These are phyloP conservation scores for Astrothelium macrocarpum DNA, from an alignment of 495 filamentous ascomycete species.

Conservation along the genomic window DNA sequence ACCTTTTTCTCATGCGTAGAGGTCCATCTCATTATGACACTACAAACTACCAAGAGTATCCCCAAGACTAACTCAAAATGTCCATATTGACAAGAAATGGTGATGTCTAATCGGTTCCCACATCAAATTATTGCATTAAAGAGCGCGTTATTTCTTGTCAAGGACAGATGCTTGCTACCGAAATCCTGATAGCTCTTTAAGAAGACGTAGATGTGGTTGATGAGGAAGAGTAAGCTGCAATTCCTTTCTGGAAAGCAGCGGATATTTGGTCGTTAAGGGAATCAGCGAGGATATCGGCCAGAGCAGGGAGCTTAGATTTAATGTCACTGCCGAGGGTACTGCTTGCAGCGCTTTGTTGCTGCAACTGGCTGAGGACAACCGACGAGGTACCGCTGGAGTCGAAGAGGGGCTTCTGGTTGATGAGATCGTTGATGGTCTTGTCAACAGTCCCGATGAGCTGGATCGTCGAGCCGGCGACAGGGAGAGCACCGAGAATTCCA, in stretches of 20 bases:
- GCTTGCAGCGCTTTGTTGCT: not conserved
- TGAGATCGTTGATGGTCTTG: conserved; percentile 1
- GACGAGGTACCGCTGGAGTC: not conserved
- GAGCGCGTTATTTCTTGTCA: no score
- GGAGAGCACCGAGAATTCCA: not conserved
- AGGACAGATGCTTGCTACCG: no score
- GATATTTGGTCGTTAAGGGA: not conserved
- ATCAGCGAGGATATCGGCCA: not conserved
- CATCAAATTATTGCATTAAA: no score
- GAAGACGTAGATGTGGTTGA: no score
- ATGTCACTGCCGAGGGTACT: not conserved
- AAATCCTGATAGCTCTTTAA: no score
- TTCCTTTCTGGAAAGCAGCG: not conserved
- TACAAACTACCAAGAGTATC: no score
- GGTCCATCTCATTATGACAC: no score
- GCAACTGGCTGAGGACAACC: not conserved
- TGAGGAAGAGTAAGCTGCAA: not conserved
- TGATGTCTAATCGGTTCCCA: no score
- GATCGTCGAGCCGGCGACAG: not conserved
- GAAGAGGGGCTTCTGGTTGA: conserved; percentile 1
- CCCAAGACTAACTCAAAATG: no score
- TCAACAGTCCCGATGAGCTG: conserved; percentile 1
- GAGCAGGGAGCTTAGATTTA: not conserved
- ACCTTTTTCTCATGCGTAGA: no score
- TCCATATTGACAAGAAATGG: no score